Percentiles rank a stretch among this genome's conserved stretches.
Evolutionary conservation across 192 early-diverging fungal genomes (phyloP).

Genomic region (Mortierella antarctica): DNA sequence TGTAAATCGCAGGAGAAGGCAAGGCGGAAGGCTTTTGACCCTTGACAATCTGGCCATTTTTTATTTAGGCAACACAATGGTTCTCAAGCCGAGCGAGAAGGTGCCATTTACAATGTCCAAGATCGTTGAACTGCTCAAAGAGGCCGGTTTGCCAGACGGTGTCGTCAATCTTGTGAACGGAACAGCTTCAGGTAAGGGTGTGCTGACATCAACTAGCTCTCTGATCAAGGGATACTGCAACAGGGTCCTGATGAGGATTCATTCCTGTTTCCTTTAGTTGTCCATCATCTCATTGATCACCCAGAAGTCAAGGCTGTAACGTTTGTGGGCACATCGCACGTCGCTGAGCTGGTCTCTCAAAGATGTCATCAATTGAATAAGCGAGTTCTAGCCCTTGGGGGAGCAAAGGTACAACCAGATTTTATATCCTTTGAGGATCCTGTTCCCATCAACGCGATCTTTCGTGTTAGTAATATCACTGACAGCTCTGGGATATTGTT

Average conservation of each 20-base stretch:
- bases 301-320: constrained; percentile 73
- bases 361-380: constrained; percentile 67
- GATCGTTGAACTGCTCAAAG: constrained; percentile 65
- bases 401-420: constrained; percentile 58
- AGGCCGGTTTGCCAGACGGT: constrained; percentile 75
- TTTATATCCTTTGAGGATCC: background rate
- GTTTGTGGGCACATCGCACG: constrained; percentile 84
- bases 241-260: constrained; percentile 22
- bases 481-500: too few relatives aligned
- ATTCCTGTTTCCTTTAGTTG: constrained; percentile 55
- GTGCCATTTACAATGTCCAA: constrained; percentile 83
- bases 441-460: background rate
- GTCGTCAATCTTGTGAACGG: constrained; percentile 85
- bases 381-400: constrained; percentile 78
- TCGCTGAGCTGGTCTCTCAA: constrained; percentile 70
- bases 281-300: constrained; percentile 69
- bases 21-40: background rate
- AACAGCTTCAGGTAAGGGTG: constrained; percentile 60
- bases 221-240: too few relatives aligned
- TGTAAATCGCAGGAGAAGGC: background rate
- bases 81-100: constrained; percentile 86
- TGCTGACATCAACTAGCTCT: background rate
- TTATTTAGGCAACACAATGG: constrained; percentile 68
- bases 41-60: background rate
- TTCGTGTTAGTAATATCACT: background rate